phyloP scores from a whole-genome alignment of 1,284 basidiomycete genomes.

The Rhodofomes roseus region DNA sequence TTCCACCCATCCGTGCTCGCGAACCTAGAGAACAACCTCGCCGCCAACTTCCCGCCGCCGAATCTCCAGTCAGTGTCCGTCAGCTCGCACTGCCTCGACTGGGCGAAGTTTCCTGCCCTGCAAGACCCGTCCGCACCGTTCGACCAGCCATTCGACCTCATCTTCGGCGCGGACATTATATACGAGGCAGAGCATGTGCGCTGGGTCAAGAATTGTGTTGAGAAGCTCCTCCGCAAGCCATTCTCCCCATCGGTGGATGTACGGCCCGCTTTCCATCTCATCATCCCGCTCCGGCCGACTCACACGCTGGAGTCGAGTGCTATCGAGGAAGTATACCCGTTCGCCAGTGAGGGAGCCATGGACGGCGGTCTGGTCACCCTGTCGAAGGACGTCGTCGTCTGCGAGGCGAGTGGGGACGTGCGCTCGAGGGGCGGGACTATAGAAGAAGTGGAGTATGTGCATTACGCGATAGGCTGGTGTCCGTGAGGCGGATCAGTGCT shows the following conservation, averaged over 20 bases:
- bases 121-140: constrained; percentile 16
- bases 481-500: no score
- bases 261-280: constrained; percentile 56
- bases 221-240: constrained; percentile 48
- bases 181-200: constrained; percentile 67
- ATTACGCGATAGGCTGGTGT: constrained; percentile 65
- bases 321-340: constrained; percentile 55
- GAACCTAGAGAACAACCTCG: constrained; percentile 71
- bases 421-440: constrained; percentile 23
- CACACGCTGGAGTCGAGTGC: constrained; percentile 57
- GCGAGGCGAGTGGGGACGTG: constrained; percentile 42
- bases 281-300: constrained; percentile 69
- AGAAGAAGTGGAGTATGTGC: constrained; percentile 57
- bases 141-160: constrained; percentile 54
- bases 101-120: constrained; percentile 49
- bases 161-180: constrained; percentile 74
- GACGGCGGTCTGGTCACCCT: constrained; percentile 36
- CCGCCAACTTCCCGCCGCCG: constrained; percentile 47
- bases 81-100: constrained; percentile 51
- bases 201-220: constrained; percentile 64
- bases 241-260: background rate
- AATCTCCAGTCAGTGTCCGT: constrained; percentile 21
- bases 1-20: constrained; percentile 71
- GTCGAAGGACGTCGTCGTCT: constrained; percentile 49
- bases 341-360: background rate